Conservation (phyloP, 441 rosid species). For the Manihot esculenta region DNA sequence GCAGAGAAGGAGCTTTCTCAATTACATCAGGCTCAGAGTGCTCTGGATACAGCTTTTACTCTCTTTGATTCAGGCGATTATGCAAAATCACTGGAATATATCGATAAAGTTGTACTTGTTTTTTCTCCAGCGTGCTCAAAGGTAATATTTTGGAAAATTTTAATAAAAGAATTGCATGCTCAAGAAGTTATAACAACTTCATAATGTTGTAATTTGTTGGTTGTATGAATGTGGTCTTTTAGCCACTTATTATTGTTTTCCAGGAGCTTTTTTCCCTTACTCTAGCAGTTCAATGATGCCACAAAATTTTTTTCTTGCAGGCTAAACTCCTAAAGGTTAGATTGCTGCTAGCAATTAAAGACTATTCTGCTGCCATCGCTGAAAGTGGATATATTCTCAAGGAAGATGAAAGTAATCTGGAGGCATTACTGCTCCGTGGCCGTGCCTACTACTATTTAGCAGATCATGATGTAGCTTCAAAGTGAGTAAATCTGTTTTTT, state of each 20-base stretch:
- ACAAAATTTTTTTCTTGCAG: constrained; percentile 39
- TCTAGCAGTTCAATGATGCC: neutral
- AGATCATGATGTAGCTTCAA: constrained; percentile 93
- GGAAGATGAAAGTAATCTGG: constrained; percentile 84
- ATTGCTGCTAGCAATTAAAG: constrained; percentile 66
- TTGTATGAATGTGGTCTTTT: neutral
- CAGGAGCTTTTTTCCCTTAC: neutral
- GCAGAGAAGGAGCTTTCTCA: constrained; percentile 97
- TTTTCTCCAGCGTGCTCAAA: constrained; percentile 85
- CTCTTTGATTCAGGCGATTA: constrained; percentile 68
- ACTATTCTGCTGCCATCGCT: constrained; percentile 76
- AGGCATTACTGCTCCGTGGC: constrained; percentile 93
- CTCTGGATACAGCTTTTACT: constrained; percentile 61
- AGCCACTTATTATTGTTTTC: constrained; percentile 1
- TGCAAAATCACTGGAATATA: constrained; percentile 67
- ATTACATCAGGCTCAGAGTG: constrained; percentile 76
- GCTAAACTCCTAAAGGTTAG: constrained; percentile 81
- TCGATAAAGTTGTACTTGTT: constrained; percentile 88
- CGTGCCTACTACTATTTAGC: constrained; percentile 97
- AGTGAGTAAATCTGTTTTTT: constrained; percentile 38
- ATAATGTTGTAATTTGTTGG: constrained; percentile 36
- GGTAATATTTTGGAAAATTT: constrained; percentile 40
- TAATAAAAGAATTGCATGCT: neutral
- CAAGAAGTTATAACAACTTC: constrained; percentile 55
- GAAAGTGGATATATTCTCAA: constrained; percentile 84